phyloP scores from a whole-genome alignment of 768 basidiomycete genomes.

The Agrocybe praecox region DNA sequence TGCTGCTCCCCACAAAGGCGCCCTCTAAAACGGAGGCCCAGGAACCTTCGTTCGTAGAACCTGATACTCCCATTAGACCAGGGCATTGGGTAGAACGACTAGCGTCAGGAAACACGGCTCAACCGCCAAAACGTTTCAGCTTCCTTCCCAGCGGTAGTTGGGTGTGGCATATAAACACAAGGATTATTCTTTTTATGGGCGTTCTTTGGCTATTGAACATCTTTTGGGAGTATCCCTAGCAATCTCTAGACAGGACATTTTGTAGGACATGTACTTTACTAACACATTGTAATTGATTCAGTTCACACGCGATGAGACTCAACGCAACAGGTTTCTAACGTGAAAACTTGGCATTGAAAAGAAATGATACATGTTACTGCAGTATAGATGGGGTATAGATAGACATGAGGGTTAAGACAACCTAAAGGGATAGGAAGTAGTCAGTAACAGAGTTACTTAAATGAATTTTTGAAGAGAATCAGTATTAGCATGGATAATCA shows the following conservation, averaged over 20 bases:
- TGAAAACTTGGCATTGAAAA: no score
- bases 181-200: slow-evolving; percentile 9
- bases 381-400: not conserved
- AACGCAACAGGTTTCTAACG: no score
- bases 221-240: slow-evolving; percentile 46
- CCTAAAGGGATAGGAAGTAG: slow-evolving; percentile 12
- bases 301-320: no score
- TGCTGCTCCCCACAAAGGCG: slow-evolving; percentile 18
- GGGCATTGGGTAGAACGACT: slow-evolving; percentile 56
- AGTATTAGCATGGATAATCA: slow-evolving; percentile 93
- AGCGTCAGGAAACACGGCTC: slow-evolving; percentile 36
- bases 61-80: slow-evolving; percentile 40
- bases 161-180: slow-evolving; percentile 12
- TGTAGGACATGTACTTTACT: no score
- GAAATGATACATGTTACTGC: no score
- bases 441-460: slow-evolving; percentile 24
- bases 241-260: not conserved
- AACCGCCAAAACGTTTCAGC: slow-evolving; percentile 25
- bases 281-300: no score
- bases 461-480: slow-evolving; percentile 31
- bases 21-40: slow-evolving; percentile 25
- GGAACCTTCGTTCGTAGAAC: slow-evolving; percentile 29
- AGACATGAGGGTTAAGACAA: not conserved
- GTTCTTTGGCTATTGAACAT: slow-evolving; percentile 70
- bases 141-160: slow-evolving; percentile 26